These are phyloP conservation scores for Penicillium macrosclerotiorum DNA, from an alignment of 495 filamentous ascomycete species.

Conservation along the genomic window DNA sequence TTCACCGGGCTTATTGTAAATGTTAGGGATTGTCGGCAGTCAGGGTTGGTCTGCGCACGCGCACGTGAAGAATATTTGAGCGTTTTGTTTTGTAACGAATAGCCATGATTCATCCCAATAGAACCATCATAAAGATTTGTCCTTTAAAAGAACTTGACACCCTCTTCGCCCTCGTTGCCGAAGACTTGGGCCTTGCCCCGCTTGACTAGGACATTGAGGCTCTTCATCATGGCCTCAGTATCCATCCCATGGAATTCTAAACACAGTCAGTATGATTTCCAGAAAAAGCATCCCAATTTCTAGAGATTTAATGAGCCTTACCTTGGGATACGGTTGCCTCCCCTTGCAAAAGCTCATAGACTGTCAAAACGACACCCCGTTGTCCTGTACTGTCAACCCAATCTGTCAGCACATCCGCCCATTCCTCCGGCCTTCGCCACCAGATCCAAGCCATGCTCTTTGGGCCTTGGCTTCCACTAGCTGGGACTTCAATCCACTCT, in stretches of 20 bases:
- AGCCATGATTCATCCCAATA: conserved; percentile 23
- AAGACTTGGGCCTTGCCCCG: conserved; percentile 91
- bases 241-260: conserved; percentile 90
- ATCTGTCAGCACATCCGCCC: conserved; percentile 60
- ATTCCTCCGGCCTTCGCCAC: conserved; percentile 72
- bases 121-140: conserved; percentile 4
- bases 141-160: conserved; percentile 93
- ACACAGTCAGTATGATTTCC: conserved; percentile 14
- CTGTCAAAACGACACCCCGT: conserved; percentile 68
- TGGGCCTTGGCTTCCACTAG: conserved; percentile 10
- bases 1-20: conserved; percentile 15
- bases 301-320: conserved; percentile 26
- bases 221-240: conserved; percentile 69
- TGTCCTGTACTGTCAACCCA: conserved; percentile 76
- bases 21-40: conserved; percentile 11
- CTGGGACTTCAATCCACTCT: conserved; percentile 58
- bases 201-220: conserved; percentile 78
- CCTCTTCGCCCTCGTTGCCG: conserved; percentile 77
- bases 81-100: conserved; percentile 27
- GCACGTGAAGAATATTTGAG: conserved; percentile 9
- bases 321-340: conserved; percentile 61
- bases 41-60: not conserved
- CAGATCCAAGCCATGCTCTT: conserved; percentile 59
- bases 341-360: conserved; percentile 72
- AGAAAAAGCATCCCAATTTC: not conserved